A percentile compares a stretch with the other conserved stretches of the same genome.
Conservation (phyloP, 1,284 basidiomycete genomes). For the Ceratobasidium sp. region DNA sequence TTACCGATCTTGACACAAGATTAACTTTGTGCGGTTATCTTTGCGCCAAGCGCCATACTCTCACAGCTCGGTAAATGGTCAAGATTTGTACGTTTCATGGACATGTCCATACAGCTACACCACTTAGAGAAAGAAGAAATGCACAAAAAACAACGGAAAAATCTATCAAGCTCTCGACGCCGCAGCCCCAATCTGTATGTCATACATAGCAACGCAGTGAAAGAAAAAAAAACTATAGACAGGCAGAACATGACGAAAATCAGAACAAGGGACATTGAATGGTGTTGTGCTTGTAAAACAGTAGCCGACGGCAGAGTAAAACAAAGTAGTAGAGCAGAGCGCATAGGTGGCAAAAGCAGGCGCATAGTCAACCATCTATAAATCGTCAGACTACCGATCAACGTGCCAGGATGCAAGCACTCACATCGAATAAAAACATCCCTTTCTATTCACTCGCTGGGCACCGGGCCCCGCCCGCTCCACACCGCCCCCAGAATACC, state of each 20-base stretch:
- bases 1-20: background rate
- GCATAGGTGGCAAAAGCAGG: background rate
- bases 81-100: slow-evolving; percentile 32
- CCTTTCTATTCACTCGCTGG: background rate
- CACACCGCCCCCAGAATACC: slow-evolving; percentile 43
- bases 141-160: slow-evolving; percentile 8
- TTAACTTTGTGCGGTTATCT: background rate
- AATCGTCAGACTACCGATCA: background rate
- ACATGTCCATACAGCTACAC: slow-evolving; percentile 33
- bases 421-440: slow-evolving; percentile 11
- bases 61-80: background rate
- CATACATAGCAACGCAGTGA: slow-evolving; percentile 7
- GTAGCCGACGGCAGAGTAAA: slow-evolving; percentile 8
- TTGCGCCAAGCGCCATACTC: background rate
- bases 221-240: slow-evolving; percentile 6
- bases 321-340: slow-evolving; percentile 4
- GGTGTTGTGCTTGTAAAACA: background rate
- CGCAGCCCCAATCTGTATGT: slow-evolving; percentile 20
- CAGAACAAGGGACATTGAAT: background rate
- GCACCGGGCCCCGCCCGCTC: slow-evolving; percentile 36
- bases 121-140: slow-evolving; percentile 2
- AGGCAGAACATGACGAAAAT: background rate
- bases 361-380: slow-evolving; percentile 19
- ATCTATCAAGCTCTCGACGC: slow-evolving; percentile 19
- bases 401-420: background rate